Evolutionary conservation across 148 eudicot genomes (phyloP), one percentile per base, ranked within the genome.

Genomic region (Camellia lanceoleosa): DNA sequence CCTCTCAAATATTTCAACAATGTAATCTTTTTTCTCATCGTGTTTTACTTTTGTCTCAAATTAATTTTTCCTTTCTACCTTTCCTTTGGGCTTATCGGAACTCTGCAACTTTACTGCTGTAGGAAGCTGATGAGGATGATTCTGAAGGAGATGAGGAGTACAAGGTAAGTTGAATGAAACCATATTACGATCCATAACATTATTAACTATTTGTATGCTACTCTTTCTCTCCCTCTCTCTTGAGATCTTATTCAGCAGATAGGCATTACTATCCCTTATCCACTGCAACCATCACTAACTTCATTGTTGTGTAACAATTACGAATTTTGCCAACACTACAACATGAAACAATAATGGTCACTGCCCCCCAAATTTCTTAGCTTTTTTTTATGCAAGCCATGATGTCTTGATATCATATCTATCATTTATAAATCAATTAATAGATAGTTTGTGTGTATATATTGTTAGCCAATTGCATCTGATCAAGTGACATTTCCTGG

Each of bases 51-150:
- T 1, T 16, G 14, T 52, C 8, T n/a, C 11, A 74, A 66, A 11
- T 20, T 59, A 30, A 18, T 60, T 56, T 42, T 43, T 14, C 18
- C 59, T 59, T 58, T 0, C 16, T 73, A 20, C 51, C 5, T n/a
- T 74, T 42, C 58, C 5, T 13, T 75, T 54, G 14, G 62, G 78
- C 72, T 75, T 58, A 46, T 42, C 7, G 41, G 78, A 55, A 58
- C 13, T 58, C 47, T 59, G 15, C 58, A 5, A 75, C 65, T 75
- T 69, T 41, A 66, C 75, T 83, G 55, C 64, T 87, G 67, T 74
- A 93, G 97, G 97, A 91, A 77, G 90, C 91, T 82, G 97, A 90
- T 75, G 95, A 91, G 71, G 97, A 89, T 74, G 97, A 91, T 59
- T 89, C 80, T 61, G 86, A 84, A 58, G 93, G 84, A 77, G 95